Percentiles rank a stretch among this genome's conserved stretches.
These are phyloP conservation scores for Ciborinia camelliae DNA, from an alignment of 2,329 filamentous ascomycete genomes.

Conservation along the genomic window DNA sequence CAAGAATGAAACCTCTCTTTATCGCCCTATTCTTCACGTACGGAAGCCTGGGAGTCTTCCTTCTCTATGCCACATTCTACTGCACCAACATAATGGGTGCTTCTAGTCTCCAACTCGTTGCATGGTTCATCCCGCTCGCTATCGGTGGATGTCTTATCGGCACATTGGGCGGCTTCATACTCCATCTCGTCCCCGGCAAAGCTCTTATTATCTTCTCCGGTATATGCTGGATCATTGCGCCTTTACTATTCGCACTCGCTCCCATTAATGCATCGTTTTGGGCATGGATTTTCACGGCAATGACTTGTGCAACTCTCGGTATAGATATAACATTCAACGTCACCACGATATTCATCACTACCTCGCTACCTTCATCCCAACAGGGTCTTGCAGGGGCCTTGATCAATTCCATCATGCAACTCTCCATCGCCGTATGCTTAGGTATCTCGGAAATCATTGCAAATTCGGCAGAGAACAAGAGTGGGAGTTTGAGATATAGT, in stretches of 20 bases:
- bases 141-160: slow-evolving; percentile 60
- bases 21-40: slow-evolving; percentile 61
- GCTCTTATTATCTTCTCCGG: slow-evolving; percentile 49
- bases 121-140: slow-evolving; percentile 53
- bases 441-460: slow-evolving; percentile 8
- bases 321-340: slow-evolving; percentile 74
- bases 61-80: slow-evolving; percentile 67
- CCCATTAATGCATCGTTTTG: slow-evolving; percentile 50
- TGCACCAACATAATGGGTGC: slow-evolving; percentile 52
- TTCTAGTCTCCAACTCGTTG: slow-evolving; percentile 53
- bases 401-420: slow-evolving; percentile 47
- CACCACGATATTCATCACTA: slow-evolving; percentile 71
- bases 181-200: slow-evolving; percentile 45
- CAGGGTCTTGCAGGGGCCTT: slow-evolving; percentile 69
- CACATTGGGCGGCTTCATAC: slow-evolving; percentile 55
- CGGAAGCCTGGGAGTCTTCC: slow-evolving; percentile 61
- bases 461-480: not conserved
- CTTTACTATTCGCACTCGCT: slow-evolving; percentile 50
- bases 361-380: slow-evolving; percentile 57
- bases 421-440: slow-evolving; percentile 13
- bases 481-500: not conserved
- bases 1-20: slow-evolving; percentile 62
- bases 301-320: slow-evolving; percentile 63
- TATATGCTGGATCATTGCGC: slow-evolving; percentile 46
- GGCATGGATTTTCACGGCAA: slow-evolving; percentile 67